These are phyloP conservation scores for Colletotrichum sp. DNA, from an alignment of 2,329 filamentous ascomycete genomes.

Conservation along the genomic window DNA sequence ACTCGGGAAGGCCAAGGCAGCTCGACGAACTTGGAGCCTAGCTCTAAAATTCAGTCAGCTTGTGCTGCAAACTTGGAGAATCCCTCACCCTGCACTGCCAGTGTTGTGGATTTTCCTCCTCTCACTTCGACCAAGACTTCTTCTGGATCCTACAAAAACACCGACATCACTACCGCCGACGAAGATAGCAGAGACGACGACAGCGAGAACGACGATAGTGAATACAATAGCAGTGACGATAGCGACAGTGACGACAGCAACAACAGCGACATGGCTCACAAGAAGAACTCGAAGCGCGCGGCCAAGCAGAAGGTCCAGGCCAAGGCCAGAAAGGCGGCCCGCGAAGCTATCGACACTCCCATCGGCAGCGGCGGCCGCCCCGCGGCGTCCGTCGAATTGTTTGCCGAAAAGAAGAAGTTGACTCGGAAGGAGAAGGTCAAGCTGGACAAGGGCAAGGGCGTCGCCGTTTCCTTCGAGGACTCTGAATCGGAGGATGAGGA, in stretches of 20 bases:
- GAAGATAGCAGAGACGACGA: not conserved
- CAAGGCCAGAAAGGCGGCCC: not conserved
- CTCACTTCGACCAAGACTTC: not conserved
- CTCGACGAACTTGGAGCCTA: not conserved
- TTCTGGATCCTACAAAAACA: not conserved
- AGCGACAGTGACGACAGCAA: too few species aligned
- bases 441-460: not conserved
- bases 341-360: not conserved
- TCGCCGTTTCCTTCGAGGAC: not conserved
- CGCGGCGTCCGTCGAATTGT: not conserved
- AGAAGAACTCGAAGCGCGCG: not conserved
- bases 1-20: not conserved
- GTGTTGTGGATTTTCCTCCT: not conserved
- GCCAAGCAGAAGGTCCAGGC: not conserved
- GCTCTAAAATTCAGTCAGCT: not conserved
- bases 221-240: not conserved
- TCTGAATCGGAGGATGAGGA: not conserved
- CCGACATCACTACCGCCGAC: not conserved
- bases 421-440: not conserved
- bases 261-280: not conserved
- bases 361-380: not conserved
- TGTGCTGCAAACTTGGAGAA: not conserved
- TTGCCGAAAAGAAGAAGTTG: not conserved
- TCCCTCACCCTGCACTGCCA: not conserved
- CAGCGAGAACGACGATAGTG: not conserved